Evolutionary conservation across 2,329 filamentous ascomycete species (phyloP), one percentile per base, ranked within the genome.

Genomic region (Beauveria bassiana): DNA sequence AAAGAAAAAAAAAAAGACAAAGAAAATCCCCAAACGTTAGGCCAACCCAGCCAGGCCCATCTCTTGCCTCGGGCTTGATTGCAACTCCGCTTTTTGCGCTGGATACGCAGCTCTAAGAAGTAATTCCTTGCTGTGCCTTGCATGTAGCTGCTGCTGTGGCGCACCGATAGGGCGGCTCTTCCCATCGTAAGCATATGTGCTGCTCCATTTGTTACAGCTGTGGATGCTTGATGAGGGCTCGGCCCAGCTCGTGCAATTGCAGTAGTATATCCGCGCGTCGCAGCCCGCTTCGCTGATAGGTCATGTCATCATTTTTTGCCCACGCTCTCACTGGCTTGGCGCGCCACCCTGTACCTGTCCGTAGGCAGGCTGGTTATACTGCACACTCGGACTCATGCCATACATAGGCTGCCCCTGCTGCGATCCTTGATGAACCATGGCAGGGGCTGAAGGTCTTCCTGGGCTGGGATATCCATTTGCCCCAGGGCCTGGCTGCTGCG

Each of bases 341-440:
- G 82, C 86, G 46, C 58, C 73, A 52, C 84, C 83, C 66, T 89
- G 89, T 67, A 89, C 89, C 38, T 85, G 84, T 63, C 81, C 79
- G 73, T 88, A 92, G 59, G 86, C 84, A 43, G 89, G 88, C 71
- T 91, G 89, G 69, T 86, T 88, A 70, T 88, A 90, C 70, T 88
- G 88, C 74, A 87, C 82, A 59, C 81, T 86, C 49, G 88, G 88
- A 68, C 87, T 89, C 87, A 93, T 90, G 65, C 84, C 89, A 79
- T 83, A 93, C 76, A 79, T 85, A 69, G 78, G 86, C 71, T 96
- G 91, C 46, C 93, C 92, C 73, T 96, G 93, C 70, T 97, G 93
- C 31, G 93, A 97, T 61, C 91, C 91, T 76, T 96, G 91, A 66
- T 93, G 93, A 69, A 88, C 90, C 93, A 98, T 98, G 87, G 96